Evolutionary conservation across 2,329 filamentous ascomycete genomes (phyloP).

Genomic region (Aspergillus ustus): DNA sequence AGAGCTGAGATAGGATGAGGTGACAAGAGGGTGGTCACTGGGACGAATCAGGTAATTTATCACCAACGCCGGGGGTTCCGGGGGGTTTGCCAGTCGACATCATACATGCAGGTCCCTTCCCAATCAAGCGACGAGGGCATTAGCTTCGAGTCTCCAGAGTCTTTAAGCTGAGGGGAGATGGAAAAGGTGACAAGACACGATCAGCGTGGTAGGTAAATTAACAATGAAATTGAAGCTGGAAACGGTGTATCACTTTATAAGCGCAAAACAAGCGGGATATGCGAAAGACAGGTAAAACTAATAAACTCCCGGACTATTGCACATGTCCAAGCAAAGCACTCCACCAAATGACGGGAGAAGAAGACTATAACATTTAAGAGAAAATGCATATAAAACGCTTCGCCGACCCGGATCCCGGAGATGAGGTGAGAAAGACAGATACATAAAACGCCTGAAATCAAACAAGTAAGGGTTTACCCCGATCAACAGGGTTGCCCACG

Average conservation of each 20-base stretch:
- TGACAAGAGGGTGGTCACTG: background rate
- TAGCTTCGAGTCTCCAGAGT: background rate
- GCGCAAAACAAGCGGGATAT: background rate
- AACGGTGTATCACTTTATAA: background rate
- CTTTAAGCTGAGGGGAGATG: background rate
- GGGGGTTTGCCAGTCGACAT: background rate
- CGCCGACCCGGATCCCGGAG: constrained; percentile 23
- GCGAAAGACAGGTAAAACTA: constrained; percentile 2
- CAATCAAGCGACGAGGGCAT: background rate
- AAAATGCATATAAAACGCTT: constrained; percentile 29
- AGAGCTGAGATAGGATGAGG: background rate
- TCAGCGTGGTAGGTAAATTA: background rate
- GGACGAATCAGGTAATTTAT: background rate
- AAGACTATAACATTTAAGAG: constrained; percentile 11
- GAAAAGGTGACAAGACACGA: background rate
- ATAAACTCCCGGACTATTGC: constrained; percentile 14
- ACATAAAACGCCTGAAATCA: constrained; percentile 17
- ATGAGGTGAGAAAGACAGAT: constrained; percentile 6
- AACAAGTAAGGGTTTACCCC: constrained; percentile 10
- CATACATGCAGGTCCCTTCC: constrained; percentile 3
- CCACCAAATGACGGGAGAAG: constrained; percentile 4
- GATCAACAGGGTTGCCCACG: constrained; percentile 12
- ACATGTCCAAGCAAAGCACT: constrained; percentile 12
- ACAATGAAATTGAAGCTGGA: constrained; percentile 1
- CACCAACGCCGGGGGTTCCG: background rate